A percentile compares a stretch with the other conserved stretches of the same genome.
Conservation (phyloP, 129 eudicot species). For the Ambrosia artemisiifolia region DNA sequence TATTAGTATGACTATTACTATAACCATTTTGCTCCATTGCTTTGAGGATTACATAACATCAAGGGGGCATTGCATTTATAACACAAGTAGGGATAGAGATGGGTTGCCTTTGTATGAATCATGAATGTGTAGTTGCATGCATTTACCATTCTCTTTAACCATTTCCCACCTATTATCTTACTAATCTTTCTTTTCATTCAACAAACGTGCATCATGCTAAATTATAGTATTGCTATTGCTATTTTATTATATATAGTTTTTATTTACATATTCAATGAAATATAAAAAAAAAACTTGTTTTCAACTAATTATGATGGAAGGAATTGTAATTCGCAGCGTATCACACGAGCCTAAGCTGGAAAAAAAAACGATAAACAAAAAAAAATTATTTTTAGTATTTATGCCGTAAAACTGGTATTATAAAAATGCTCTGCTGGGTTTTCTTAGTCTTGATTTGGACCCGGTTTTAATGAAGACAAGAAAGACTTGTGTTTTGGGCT, state of each 20-base stretch:
- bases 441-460: too few species aligned
- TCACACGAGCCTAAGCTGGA: too few species aligned
- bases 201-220: neutral
- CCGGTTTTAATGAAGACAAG: too few species aligned
- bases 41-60: neutral
- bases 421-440: too few species aligned
- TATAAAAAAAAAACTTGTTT: too few species aligned
- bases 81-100: neutral
- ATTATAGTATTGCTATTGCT: neutral
- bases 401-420: too few species aligned
- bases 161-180: constrained; percentile 25
- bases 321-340: too few species aligned
- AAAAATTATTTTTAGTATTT: too few species aligned
- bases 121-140: constrained; percentile 17
- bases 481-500: too few species aligned
- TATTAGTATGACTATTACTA: neutral
- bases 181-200: neutral
- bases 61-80: constrained; percentile 17
- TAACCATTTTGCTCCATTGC: constrained; percentile 25
- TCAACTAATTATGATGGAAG: too few species aligned
- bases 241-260: neutral
- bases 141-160: constrained; percentile 23
- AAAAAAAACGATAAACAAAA: too few species aligned
- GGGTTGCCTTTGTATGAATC: constrained; percentile 17
- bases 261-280: neutral